Conservation (phyloP, 2,329 filamentous ascomycete genomes). For the Colletotrichum costaricense region DNA sequence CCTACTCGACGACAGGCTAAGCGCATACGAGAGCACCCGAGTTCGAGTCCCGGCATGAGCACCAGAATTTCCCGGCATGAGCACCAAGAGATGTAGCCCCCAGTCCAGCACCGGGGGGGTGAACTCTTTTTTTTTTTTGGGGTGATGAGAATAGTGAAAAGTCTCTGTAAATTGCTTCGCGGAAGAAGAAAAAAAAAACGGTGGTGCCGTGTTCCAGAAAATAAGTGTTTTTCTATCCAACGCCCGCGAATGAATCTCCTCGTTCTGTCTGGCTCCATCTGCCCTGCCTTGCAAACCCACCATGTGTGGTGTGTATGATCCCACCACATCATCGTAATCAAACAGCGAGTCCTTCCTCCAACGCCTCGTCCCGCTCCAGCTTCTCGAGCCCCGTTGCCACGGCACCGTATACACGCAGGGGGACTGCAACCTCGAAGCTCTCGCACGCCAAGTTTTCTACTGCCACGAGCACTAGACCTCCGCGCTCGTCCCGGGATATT, state of each 20-base stretch:
- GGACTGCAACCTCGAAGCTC: slow-evolving; percentile 90
- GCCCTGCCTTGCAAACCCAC: not conserved
- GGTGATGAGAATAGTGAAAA: no score
- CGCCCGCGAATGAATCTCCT: slow-evolving; percentile 1
- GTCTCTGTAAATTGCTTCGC: not conserved
- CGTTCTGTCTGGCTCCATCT: slow-evolving; percentile 10
- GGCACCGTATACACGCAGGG: slow-evolving; percentile 81
- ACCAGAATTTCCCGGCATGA: no score
- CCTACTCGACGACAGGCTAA: no score
- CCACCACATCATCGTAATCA: slow-evolving; percentile 38
- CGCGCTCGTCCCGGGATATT: slow-evolving; percentile 82
- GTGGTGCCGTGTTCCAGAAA: slow-evolving; percentile 15
- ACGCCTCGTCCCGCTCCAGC: slow-evolving; percentile 65
- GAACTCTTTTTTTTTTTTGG: no score
- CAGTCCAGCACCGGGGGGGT: no score
- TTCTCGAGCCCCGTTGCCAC: slow-evolving; percentile 67
- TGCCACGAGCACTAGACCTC: slow-evolving; percentile 78
- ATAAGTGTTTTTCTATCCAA: slow-evolving; percentile 29
- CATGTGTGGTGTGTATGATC: not conserved
- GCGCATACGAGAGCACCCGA: no score
- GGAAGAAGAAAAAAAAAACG: not conserved
- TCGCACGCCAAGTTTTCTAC: slow-evolving; percentile 84
- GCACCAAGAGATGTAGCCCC: no score
- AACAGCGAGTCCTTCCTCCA: slow-evolving; percentile 57
- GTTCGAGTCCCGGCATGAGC: no score